phyloP scores from a whole-genome alignment of 331 rosid species.

The Rosa hybrid region DNA sequence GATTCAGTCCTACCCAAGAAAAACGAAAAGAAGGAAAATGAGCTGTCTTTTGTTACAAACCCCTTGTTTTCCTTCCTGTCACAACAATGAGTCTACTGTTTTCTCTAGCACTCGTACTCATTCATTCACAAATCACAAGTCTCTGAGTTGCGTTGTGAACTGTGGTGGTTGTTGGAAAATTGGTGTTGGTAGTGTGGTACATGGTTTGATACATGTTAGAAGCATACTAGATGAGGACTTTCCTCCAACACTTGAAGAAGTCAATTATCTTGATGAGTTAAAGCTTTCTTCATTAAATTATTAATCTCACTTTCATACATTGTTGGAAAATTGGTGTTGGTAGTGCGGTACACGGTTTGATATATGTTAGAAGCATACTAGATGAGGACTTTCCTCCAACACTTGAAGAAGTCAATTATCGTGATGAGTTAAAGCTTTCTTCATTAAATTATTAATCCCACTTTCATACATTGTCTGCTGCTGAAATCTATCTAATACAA shows the following conservation, averaged over 20 bases:
- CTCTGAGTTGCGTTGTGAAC: not conserved
- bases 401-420: not conserved
- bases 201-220: not conserved
- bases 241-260: not conserved
- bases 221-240: not conserved
- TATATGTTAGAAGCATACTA: constrained; percentile 5
- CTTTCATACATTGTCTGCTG: constrained; percentile 1
- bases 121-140: not conserved
- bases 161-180: not conserved
- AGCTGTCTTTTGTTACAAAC: not conserved
- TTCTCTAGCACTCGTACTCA: not conserved
- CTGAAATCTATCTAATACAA: constrained; percentile 3
- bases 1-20: not conserved
- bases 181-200: constrained; percentile 3
- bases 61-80: not conserved
- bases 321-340: not conserved
- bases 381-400: not conserved
- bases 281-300: not conserved
- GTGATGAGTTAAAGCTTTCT: not conserved
- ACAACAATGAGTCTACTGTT: not conserved
- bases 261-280: not conserved
- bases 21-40: not conserved
- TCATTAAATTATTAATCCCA: not conserved
- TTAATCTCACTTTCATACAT: not conserved
- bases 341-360: constrained; percentile 1